Percentiles rank a stretch among this genome's conserved stretches.
These are phyloP conservation scores for Saturnispora kantuleensis DNA, from an alignment of 805 yeast species.

Conservation along the genomic window DNA sequence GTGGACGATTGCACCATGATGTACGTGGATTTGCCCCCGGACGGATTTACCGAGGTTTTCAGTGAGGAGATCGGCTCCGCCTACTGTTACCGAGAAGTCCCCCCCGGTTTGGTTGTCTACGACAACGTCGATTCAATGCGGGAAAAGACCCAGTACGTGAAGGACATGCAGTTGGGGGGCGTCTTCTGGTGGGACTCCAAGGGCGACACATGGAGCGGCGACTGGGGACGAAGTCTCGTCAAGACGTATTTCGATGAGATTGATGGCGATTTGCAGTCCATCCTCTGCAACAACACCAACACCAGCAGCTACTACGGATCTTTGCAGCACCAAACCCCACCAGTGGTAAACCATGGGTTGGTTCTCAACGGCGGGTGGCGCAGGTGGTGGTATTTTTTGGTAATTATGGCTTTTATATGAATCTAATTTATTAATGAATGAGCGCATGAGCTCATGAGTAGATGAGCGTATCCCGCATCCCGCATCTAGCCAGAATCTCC, in stretches of 20 bases:
- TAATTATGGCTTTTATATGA: too few species aligned
- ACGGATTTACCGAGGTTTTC: constrained; percentile 32
- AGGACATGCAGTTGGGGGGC: constrained; percentile 50
- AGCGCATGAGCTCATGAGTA: too few species aligned
- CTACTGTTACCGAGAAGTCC: constrained; percentile 34
- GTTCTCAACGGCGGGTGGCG: too few species aligned
- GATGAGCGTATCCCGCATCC: too few species aligned
- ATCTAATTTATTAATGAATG: too few species aligned
- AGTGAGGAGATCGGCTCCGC: constrained; percentile 49
- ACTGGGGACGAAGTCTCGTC: constrained; percentile 32
- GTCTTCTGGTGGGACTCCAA: constrained; percentile 95
- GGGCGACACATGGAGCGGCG: constrained; percentile 43
- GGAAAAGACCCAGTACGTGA: constrained; percentile 52
- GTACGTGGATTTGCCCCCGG: constrained; percentile 19
- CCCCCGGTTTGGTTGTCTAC: constrained; percentile 43
- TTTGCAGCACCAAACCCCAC: not conserved
- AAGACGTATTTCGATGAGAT: constrained; percentile 35
- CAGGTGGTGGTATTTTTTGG: too few species aligned
- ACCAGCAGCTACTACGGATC: not conserved
- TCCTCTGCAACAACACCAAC: not conserved
- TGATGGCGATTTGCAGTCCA: constrained; percentile 15
- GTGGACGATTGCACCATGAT: constrained; percentile 16
- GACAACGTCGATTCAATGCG: constrained; percentile 50
- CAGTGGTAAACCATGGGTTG: not conserved
- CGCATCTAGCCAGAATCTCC: too few species aligned